These are phyloP conservation scores for Alternaria gaisen DNA, from an alignment of 2,329 filamentous ascomycete species.

Conservation along the genomic window DNA sequence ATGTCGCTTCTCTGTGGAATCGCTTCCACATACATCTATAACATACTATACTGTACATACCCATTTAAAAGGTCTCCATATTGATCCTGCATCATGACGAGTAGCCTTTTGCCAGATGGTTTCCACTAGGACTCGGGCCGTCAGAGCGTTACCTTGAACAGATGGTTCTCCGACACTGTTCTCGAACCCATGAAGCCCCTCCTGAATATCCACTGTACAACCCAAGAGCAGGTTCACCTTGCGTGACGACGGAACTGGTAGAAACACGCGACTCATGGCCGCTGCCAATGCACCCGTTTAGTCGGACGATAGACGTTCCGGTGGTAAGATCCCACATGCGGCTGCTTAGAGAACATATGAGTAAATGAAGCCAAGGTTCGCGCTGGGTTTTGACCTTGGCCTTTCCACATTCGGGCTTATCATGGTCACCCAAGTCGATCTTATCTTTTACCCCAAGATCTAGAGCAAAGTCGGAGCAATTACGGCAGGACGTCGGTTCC, in stretches of 20 bases:
- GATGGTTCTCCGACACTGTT: constrained; percentile 4
- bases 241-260: not conserved
- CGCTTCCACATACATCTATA: not conserved
- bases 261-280: not conserved
- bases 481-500: not conserved
- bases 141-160: constrained; percentile 6
- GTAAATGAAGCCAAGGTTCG: not conserved
- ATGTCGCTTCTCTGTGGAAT: not conserved
- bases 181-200: not conserved
- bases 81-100: not conserved
- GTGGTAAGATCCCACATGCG: not conserved
- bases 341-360: not conserved
- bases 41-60: not conserved
- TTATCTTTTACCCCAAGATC: not conserved
- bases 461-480: not conserved
- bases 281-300: not conserved
- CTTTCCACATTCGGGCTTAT: not conserved
- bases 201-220: not conserved
- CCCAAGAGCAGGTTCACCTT: not conserved
- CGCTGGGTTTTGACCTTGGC: not conserved
- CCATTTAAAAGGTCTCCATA: not conserved
- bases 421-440: not conserved
- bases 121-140: constrained; percentile 6
- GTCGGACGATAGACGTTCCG: not conserved
- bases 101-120: constrained; percentile 1